A percentile compares a stretch with the other conserved stretches of the same genome.
These are phyloP conservation scores for Picea abies DNA, from an alignment of 83 land plant genomes.

Conservation along the genomic window DNA sequence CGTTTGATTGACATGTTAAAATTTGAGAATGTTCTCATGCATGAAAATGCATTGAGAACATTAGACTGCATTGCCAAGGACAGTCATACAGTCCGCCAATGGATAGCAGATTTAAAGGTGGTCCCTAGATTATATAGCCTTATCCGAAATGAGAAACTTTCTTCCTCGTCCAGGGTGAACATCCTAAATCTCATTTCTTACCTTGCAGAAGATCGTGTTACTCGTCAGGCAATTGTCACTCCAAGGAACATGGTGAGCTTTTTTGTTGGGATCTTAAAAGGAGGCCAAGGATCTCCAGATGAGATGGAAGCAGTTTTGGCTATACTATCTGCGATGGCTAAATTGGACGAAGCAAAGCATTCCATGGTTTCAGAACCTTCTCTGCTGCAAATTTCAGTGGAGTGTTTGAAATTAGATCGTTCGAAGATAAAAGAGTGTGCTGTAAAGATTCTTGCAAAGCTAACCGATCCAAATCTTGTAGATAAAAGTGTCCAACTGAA, in stretches of 20 bases:
- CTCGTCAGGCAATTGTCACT: conserved; percentile 19
- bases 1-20: conserved; percentile 23
- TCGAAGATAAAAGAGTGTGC: conserved; percentile 24
- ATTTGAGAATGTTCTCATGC: conserved; percentile 10
- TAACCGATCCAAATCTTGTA: conserved; percentile 16
- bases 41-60: conserved; percentile 26
- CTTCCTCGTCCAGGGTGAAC: conserved; percentile 16
- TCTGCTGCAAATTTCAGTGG: conserved; percentile 15
- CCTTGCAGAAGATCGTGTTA: conserved; percentile 27
- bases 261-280: conserved; percentile 19
- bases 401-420: conserved; percentile 20
- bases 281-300: conserved; percentile 1
- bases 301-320: conserved; percentile 23
- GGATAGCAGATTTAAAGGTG: conserved; percentile 12
- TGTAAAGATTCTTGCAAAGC: conserved; percentile 23
- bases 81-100: conserved; percentile 27
- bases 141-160: conserved; percentile 10
- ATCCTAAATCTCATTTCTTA: conserved; percentile 21
- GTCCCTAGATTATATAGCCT: conserved; percentile 14
- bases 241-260: conserved; percentile 7
- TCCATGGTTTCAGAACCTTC: conserved; percentile 18
- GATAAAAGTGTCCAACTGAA: background rate
- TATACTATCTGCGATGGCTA: conserved; percentile 26
- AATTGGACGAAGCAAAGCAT: conserved; percentile 18
- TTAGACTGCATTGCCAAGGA: conserved; percentile 26